phyloP scores from a whole-genome alignment of 116 monocot species.

The Phalaenopsis hybrid region DNA sequence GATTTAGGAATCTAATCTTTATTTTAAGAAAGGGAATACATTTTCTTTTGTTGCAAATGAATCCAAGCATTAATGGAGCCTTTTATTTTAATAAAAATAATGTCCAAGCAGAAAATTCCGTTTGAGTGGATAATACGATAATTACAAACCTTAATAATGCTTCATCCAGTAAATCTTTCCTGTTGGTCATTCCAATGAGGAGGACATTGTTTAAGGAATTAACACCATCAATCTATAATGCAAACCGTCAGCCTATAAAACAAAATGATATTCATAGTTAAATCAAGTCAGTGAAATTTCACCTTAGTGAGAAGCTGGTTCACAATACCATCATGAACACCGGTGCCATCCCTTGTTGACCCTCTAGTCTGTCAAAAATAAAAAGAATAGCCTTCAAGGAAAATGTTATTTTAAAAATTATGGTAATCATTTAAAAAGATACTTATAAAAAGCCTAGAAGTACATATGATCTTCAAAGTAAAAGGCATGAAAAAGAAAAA shows the following conservation, averaged over 20 bases:
- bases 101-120: background rate
- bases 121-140: background rate
- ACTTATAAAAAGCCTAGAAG: too few species aligned
- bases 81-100: background rate
- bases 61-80: background rate
- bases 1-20: background rate
- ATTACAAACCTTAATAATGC: constrained; percentile 68
- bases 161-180: constrained; percentile 97
- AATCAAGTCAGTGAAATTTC: background rate
- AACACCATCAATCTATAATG: constrained; percentile 95
- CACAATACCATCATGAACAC: constrained; percentile 97
- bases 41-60: background rate
- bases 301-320: constrained; percentile 99
- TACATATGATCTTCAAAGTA: too few species aligned
- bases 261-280: background rate
- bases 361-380: constrained; percentile 67
- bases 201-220: constrained; percentile 94
- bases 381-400: background rate
- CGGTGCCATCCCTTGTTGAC: constrained; percentile 91
- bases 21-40: background rate
- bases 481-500: too few species aligned
- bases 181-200: constrained; percentile 99
- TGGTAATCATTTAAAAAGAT: background rate
- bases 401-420: background rate
- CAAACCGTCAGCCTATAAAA: constrained; percentile 2